A percentile compares a stretch with the other conserved stretches of the same genome.
These are phyloP conservation scores for Solanum lycopersicoides DNA, from an alignment of 257 asterid genomes.

Conservation along the genomic window DNA sequence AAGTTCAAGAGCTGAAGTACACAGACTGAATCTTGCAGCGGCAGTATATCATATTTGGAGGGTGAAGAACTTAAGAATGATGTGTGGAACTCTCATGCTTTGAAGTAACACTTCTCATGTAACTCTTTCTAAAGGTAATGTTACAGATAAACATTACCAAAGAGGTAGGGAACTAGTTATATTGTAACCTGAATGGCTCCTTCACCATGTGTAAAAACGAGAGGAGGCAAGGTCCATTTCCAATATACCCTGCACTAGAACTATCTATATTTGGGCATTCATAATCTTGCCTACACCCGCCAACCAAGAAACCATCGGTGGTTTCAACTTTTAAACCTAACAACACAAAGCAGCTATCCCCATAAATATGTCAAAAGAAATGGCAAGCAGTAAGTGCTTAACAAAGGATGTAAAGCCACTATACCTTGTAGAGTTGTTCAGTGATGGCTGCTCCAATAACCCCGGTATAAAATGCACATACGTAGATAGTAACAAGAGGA, in stretches of 20 bases:
- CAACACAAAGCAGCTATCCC: background rate
- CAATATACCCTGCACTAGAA: background rate
- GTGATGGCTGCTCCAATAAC: conserved; percentile 80
- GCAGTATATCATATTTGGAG: too few relatives aligned
- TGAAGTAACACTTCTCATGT: background rate
- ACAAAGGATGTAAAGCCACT: background rate
- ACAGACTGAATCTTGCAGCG: too few relatives aligned
- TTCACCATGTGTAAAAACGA: background rate
- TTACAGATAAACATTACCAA: background rate
- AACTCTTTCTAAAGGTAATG: background rate
- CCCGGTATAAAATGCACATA: conserved; percentile 78
- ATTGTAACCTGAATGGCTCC: background rate
- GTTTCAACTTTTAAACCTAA: background rate
- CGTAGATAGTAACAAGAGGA: conserved; percentile 59
- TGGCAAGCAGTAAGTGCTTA: background rate
- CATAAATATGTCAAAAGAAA: background rate
- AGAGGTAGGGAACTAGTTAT: background rate
- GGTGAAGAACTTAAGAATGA: too few relatives aligned
- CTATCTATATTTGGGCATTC: background rate
- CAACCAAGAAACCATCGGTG: background rate
- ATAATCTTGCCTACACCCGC: background rate
- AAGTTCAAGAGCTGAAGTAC: too few relatives aligned
- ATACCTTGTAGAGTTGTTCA: conserved; percentile 76
- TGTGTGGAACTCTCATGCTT: background rate
- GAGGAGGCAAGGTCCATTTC: background rate